Percentiles rank a stretch among this genome's conserved stretches.
These are phyloP conservation scores for Catharanthus roseus DNA, from an alignment of 257 asterid species.

Conservation along the genomic window DNA sequence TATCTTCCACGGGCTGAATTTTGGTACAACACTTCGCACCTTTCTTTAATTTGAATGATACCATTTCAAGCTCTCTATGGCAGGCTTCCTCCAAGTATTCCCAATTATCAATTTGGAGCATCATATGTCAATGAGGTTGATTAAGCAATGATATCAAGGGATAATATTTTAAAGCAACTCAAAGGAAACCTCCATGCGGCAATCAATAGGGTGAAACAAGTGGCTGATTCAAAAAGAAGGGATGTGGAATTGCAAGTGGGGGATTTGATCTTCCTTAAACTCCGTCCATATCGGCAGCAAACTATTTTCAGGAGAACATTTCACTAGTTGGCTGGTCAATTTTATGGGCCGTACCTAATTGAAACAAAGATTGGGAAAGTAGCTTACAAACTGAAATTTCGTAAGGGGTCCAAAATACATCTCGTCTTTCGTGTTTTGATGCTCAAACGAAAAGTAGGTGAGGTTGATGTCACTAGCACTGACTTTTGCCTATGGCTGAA, in stretches of 20 bases:
- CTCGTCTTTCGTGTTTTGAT: no score
- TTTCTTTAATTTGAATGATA: not conserved
- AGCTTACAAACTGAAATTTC: not conserved
- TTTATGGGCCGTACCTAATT: not conserved
- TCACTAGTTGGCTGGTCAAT: not conserved
- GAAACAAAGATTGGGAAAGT: not conserved
- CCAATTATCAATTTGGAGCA: not conserved
- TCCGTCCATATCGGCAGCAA: no score
- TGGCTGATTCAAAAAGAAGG: not conserved
- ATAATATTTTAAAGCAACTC: not conserved
- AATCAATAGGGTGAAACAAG: not conserved
- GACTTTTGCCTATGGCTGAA: no score
- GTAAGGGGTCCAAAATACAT: no score
- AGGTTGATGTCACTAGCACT: no score
- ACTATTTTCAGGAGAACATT: no score
- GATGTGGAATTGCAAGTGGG: no score
- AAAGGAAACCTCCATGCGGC: not conserved
- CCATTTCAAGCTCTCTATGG: conserved; percentile 2
- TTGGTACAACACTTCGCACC: not conserved
- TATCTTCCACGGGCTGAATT: not conserved
- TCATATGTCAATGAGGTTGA: not conserved
- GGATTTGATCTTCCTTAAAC: no score
- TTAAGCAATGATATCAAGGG: not conserved
- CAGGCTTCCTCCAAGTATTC: not conserved
- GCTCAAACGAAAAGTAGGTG: no score